A percentile compares a stretch with the other conserved stretches of the same genome.
phyloP scores from a whole-genome alignment of 1,284 basidiomycete genomes.

The Fomes fomentarius region DNA sequence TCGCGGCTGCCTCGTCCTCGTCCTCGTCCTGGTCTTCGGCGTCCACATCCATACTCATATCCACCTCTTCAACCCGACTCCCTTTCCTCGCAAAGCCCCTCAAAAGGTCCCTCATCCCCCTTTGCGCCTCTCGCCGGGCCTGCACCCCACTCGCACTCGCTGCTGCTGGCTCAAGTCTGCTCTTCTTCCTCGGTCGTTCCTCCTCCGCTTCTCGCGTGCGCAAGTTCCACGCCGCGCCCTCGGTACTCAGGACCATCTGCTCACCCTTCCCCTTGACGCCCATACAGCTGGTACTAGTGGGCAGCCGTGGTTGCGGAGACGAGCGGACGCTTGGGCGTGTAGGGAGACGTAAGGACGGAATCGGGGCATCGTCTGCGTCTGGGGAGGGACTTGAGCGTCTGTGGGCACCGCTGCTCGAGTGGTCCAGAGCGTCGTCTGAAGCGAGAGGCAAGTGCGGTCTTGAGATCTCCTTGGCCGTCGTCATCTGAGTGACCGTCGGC shows the following conservation, averaged over 20 bases:
- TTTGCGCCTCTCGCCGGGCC: slow-evolving; percentile 30
- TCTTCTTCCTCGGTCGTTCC: slow-evolving; percentile 27
- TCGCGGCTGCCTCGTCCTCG: too few species aligned
- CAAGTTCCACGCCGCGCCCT: slow-evolving; percentile 50
- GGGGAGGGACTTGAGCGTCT: not conserved
- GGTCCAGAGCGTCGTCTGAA: too few species aligned
- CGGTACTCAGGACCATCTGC: slow-evolving; percentile 52
- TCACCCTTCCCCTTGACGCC: slow-evolving; percentile 18
- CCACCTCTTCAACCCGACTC: slow-evolving; percentile 31
- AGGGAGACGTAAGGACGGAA: slow-evolving; percentile 6
- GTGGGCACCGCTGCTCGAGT: not conserved
- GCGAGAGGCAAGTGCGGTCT: not conserved
- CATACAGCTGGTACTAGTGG: too few species aligned
- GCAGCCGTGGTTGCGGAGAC: not conserved
- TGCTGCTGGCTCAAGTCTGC: slow-evolving; percentile 23
- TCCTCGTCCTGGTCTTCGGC: slow-evolving; percentile 19
- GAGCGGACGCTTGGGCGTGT: slow-evolving; percentile 4
- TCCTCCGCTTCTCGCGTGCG: slow-evolving; percentile 20
- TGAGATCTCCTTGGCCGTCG: not conserved
- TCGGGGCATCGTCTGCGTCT: slow-evolving; percentile 6
- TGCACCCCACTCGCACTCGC: too few species aligned
- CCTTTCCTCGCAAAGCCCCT: slow-evolving; percentile 56
- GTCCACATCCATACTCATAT: slow-evolving; percentile 19
- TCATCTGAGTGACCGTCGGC: slow-evolving; percentile 8
- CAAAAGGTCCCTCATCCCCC: slow-evolving; percentile 48